phyloP scores from a whole-genome alignment of 257 asterid genomes.

The Gardenia jasminoides region DNA sequence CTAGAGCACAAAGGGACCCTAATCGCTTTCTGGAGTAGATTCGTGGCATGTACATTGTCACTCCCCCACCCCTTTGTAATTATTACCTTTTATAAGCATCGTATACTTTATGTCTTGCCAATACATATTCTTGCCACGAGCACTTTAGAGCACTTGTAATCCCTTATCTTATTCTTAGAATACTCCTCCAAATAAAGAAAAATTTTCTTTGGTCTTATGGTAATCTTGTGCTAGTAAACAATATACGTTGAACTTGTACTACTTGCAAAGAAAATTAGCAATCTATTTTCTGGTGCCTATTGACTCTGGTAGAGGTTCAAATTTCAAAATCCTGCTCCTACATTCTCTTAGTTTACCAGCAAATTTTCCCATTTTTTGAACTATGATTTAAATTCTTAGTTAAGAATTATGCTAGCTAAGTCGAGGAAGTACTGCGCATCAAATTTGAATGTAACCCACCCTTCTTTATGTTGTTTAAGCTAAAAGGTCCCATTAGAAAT shows the following conservation, averaged over 20 bases:
- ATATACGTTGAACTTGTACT: too few species aligned
- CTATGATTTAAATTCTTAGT: background rate
- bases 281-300: too few species aligned
- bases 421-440: background rate
- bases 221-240: too few species aligned
- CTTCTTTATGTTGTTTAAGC: background rate
- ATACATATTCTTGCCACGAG: background rate
- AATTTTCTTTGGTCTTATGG: too few species aligned
- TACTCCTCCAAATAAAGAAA: too few species aligned
- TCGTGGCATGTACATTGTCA: background rate
- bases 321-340: background rate
- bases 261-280: too few species aligned
- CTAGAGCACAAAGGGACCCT: background rate
- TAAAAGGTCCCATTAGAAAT: background rate
- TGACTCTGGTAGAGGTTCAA: too few species aligned
- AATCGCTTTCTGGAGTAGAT: too few species aligned
- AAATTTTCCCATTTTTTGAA: too few species aligned
- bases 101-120: background rate
- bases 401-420: background rate
- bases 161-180: too few species aligned
- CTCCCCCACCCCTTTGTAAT: background rate
- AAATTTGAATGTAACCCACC: too few species aligned
- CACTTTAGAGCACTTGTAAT: background rate
- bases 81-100: too few species aligned
- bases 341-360: background rate